These are phyloP conservation scores for Forsythia viridissima DNA, from an alignment of 257 asterid genomes.

Conservation along the genomic window DNA sequence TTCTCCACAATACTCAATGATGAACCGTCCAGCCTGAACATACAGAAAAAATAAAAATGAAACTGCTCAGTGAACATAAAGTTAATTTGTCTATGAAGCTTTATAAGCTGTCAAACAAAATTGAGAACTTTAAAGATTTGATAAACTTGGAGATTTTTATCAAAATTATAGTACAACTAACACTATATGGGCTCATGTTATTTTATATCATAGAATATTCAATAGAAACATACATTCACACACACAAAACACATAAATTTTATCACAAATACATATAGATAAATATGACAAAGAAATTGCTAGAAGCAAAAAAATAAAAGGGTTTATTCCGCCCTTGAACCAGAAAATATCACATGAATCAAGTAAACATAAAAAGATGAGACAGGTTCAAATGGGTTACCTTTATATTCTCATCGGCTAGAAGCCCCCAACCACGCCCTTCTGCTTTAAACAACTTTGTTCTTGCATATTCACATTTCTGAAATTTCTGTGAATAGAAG, in stretches of 20 bases:
- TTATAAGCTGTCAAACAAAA: not conserved
- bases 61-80: not conserved
- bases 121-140: constrained; percentile 12
- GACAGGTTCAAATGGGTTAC: constrained; percentile 42
- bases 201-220: not conserved
- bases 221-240: not conserved
- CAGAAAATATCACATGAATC: not conserved
- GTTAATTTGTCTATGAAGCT: not conserved
- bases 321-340: not conserved
- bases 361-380: not conserved
- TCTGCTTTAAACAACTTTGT: constrained; percentile 75
- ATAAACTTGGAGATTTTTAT: constrained; percentile 11
- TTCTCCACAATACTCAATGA: constrained; percentile 93
- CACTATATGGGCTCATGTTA: constrained; percentile 2
- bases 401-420: constrained; percentile 70
- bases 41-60: constrained; percentile 22
- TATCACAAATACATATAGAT: not conserved
- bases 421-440: constrained; percentile 97
- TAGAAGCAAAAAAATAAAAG: not conserved
- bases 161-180: constrained; percentile 8
- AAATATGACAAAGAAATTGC: constrained; percentile 3
- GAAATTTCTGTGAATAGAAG: constrained; percentile 64
- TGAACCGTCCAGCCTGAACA: constrained; percentile 79
- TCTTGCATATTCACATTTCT: constrained; percentile 71
- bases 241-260: not conserved